Conservation (phyloP, 495 filamentous ascomycete species). For the Achaetomiella virescens region DNA sequence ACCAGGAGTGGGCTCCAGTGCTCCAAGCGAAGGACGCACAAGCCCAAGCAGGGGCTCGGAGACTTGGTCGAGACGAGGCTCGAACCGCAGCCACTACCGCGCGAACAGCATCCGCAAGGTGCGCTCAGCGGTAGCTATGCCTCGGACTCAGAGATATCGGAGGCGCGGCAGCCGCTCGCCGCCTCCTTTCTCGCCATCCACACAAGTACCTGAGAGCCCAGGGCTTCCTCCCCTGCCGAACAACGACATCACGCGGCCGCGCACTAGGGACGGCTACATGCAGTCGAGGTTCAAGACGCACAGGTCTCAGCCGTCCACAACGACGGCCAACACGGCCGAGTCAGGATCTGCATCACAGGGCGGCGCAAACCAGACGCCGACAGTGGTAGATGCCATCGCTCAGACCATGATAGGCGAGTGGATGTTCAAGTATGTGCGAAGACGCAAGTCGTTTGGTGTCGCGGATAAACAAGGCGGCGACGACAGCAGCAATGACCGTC, state of each 20-base stretch:
- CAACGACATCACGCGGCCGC: constrained; percentile 63
- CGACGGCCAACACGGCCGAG: constrained; percentile 48
- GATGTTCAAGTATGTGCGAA: constrained; percentile 98
- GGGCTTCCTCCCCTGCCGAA: constrained; percentile 63
- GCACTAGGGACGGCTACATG: constrained; percentile 34
- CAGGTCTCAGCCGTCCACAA: constrained; percentile 47
- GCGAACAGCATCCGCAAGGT: constrained; percentile 67
- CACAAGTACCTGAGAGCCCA: constrained; percentile 63
- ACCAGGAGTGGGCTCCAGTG: constrained; percentile 58
- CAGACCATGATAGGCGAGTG: constrained; percentile 99
- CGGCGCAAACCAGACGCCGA: constrained; percentile 60
- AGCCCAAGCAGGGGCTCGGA: constrained; percentile 61
- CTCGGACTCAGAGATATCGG: constrained; percentile 40
- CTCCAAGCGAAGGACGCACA: constrained; percentile 64
- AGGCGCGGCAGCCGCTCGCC: constrained; percentile 57
- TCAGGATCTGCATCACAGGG: constrained; percentile 48
- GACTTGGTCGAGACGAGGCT: constrained; percentile 36
- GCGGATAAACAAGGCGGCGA: constrained; percentile 54
- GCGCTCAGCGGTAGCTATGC: constrained; percentile 69
- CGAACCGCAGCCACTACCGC: constrained; percentile 39
- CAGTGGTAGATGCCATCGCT: constrained; percentile 95
- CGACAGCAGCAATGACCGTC: constrained; percentile 61
- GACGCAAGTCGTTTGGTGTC: constrained; percentile 86
- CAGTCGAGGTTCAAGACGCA: constrained; percentile 38
- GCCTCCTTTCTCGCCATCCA: constrained; percentile 57